A percentile compares a stretch with the other conserved stretches of the same genome.
Conservation (phyloP, 495 filamentous ascomycete species). For the Lasiosphaeris hirsuta region DNA sequence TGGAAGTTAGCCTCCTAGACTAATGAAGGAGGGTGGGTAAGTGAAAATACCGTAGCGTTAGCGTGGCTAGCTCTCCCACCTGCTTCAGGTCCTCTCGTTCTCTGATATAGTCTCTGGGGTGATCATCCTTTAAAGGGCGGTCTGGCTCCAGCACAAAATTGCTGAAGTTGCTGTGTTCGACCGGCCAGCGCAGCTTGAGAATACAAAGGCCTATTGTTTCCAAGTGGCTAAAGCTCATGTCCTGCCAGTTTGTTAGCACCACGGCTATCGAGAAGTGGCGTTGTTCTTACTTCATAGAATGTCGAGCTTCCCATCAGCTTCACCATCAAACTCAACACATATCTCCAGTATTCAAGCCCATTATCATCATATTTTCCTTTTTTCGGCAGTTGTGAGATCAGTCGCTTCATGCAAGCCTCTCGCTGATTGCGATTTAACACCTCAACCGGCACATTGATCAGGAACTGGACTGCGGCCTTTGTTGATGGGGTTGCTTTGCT, state of each 20-base stretch:
- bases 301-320: slow-evolving; percentile 47
- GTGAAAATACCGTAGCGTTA: slow-evolving; percentile 29
- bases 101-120: slow-evolving; percentile 1
- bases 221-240: slow-evolving; percentile 29
- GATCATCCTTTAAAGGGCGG: not conserved
- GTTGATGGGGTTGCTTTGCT: slow-evolving; percentile 6
- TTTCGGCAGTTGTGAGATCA: slow-evolving; percentile 17
- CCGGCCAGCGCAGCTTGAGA: slow-evolving; percentile 8
- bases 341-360: slow-evolving; percentile 23
- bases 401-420: slow-evolving; percentile 23
- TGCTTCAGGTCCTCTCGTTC: slow-evolving; percentile 18
- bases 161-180: slow-evolving; percentile 9
- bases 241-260: slow-evolving; percentile 15
- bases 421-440: slow-evolving; percentile 19
- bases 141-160: too few relatives aligned
- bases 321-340: slow-evolving; percentile 43
- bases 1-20: slow-evolving; percentile 7
- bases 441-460: slow-evolving; percentile 22
- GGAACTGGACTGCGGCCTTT: slow-evolving; percentile 20
- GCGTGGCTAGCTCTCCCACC: slow-evolving; percentile 27
- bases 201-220: slow-evolving; percentile 22
- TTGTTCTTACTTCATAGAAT: slow-evolving; percentile 43
- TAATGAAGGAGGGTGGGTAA: not conserved
- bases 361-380: slow-evolving; percentile 12
- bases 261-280: not conserved